Evolutionary conservation across 2,329 filamentous ascomycete genomes (phyloP), one percentile per base, ranked within the genome.

Genomic region (Trichothecium roseum): DNA sequence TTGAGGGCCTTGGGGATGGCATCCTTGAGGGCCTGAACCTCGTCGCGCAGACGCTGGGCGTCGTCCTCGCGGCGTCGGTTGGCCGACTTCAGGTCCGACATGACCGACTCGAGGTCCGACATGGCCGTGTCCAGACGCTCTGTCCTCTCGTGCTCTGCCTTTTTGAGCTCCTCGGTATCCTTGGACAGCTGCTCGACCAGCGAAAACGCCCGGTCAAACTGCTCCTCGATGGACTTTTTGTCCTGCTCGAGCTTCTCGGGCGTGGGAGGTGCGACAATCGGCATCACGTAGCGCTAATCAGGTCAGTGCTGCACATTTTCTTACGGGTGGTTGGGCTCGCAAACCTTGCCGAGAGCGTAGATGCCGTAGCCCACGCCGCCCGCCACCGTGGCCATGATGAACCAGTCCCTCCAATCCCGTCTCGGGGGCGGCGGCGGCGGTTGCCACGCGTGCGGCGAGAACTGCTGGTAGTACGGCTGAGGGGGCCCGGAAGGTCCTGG

Each of bases 391-490:
- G 91, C 91, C 86, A 96, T 94, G 59, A 98, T 96, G 62, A 98
- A 98, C 84, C 87, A 96, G 55, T 98, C 91, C 42, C 93, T 75
- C 91, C 91, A 98, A 62, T 98, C 91, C 52, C 91, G 72, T 54
- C 78, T 80, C 3, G 87, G 87, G 3, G 78, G 62, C 37, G 72
- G 66, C 2, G 69, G 69, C 4, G 73, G 63, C 20, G 66, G 66
- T 49, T 75, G 74, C 74, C 74, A 79, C 45, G 68, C 63, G 39
- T 69, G 62, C 40, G 68, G 68, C 34, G 66, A 60, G 37, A 70
- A 70, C 27, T 62, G 60, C 42, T 62, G 67, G 45, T 60, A 68
- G 53, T 63, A 62, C 40, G 53, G 63, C 42, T 59, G 68, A 45
- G 62, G 51, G 53, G 61, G 54, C 26, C 51, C 51, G 38, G 56